Conservation (phyloP, 2,329 filamentous ascomycete genomes). For the Pyrenophora seminiperda region DNA sequence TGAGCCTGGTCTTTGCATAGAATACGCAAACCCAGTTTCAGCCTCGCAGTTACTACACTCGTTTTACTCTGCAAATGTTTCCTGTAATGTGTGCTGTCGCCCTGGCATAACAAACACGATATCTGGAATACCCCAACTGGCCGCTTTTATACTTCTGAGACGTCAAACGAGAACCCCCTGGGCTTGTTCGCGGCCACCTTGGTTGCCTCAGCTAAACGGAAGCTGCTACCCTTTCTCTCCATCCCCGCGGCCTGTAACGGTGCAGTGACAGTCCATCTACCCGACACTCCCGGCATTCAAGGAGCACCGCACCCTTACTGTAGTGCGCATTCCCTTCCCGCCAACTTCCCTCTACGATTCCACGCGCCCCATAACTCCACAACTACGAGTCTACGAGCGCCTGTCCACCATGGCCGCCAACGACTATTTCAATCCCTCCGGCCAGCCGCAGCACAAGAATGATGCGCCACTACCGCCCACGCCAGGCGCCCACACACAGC, state of each 20-base stretch:
- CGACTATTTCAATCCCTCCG: slow-evolving; percentile 65
- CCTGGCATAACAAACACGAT: not conserved
- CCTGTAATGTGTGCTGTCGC: not conserved
- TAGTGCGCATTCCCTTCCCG: not conserved
- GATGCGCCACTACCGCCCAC: slow-evolving; percentile 48
- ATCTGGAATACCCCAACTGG: not conserved
- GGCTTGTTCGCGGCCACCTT: not conserved
- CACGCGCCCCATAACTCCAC: not conserved
- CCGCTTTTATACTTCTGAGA: not conserved
- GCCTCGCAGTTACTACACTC: slow-evolving; percentile 13
- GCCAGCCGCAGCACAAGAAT: slow-evolving; percentile 22
- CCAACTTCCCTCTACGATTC: not conserved
- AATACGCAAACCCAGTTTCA: slow-evolving; percentile 18
- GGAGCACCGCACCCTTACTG: not conserved
- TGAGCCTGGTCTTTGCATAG: slow-evolving; percentile 3
- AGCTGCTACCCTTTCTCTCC: slow-evolving; percentile 4
- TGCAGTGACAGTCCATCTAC: not conserved
- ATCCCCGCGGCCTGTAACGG: slow-evolving; percentile 8
- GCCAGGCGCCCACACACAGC: slow-evolving; percentile 32
- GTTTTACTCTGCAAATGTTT: slow-evolving; percentile 1
- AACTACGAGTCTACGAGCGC: not conserved
- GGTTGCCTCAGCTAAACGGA: slow-evolving; percentile 6
- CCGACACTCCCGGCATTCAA: not conserved
- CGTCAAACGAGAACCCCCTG: slow-evolving; percentile 1
- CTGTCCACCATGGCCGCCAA: slow-evolving; percentile 52